A percentile compares a stretch with the other conserved stretches of the same genome.
These are phyloP conservation scores for Pythium biforme DNA, from an alignment of 352 stramenopile genomes.

Conservation along the genomic window DNA sequence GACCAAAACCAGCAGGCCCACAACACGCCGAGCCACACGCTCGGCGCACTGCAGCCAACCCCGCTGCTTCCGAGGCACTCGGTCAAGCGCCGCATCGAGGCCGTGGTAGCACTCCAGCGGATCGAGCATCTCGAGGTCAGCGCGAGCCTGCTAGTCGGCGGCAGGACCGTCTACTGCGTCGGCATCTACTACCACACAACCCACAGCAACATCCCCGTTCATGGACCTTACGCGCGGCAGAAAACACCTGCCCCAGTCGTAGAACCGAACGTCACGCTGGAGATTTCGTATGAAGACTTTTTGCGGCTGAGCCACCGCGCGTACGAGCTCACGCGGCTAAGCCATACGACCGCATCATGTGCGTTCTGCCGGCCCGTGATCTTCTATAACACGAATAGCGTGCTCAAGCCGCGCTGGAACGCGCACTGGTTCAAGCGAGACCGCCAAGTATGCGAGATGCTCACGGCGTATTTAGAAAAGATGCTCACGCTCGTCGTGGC, in stretches of 20 bases:
- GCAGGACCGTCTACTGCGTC: background rate
- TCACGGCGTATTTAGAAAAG: background rate
- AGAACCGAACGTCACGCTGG: background rate
- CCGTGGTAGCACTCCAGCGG: background rate
- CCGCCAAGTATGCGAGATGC: background rate
- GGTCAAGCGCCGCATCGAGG: background rate
- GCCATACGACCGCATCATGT: background rate
- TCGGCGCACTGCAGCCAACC: background rate
- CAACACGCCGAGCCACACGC: background rate
- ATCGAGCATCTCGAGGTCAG: background rate
- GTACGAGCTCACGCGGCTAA: background rate
- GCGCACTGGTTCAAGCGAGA: conserved; percentile 1
- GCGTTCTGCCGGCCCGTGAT: conserved; percentile 1
- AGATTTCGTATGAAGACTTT: background rate
- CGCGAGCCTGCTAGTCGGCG: no score
- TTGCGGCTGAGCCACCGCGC: background rate
- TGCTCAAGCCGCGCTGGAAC: background rate
- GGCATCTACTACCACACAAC: background rate
- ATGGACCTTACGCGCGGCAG: no score
- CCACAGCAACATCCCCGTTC: background rate
- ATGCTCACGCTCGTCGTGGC: background rate
- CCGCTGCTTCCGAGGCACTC: background rate
- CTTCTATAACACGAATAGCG: conserved; percentile 2
- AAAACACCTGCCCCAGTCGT: no score
- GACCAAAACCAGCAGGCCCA: no score